phyloP scores from a whole-genome alignment of 495 filamentous ascomycete species.

The Daldinia childiae region DNA sequence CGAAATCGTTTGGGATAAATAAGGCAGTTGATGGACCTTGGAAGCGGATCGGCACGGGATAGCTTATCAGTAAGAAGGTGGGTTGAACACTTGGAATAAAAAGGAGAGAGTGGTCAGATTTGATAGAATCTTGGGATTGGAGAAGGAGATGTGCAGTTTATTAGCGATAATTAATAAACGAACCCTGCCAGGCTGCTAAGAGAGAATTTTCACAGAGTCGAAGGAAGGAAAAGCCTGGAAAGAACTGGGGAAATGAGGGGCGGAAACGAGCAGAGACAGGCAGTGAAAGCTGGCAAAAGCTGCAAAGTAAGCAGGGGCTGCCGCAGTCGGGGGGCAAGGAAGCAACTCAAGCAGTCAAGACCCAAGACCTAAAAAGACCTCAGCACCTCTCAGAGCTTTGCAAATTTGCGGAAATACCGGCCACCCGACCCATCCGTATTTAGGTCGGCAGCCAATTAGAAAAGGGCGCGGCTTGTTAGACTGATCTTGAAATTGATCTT shows the following conservation, averaged over 20 bases:
- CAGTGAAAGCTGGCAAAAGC: neutral
- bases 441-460: constrained; percentile 30
- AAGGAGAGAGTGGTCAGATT: constrained; percentile 32
- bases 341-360: neutral
- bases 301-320: constrained; percentile 25
- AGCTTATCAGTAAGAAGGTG: constrained; percentile 39
- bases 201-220: constrained; percentile 21
- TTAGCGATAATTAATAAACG: constrained; percentile 39
- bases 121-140: constrained; percentile 19
- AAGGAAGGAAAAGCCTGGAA: constrained; percentile 35
- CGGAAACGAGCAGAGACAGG: constrained; percentile 18
- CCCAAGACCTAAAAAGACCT: too few species aligned
- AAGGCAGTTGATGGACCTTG: constrained; percentile 27
- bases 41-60: constrained; percentile 33
- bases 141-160: constrained; percentile 30
- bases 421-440: constrained; percentile 46
- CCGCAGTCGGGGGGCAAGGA: constrained; percentile 31
- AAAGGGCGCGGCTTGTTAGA: constrained; percentile 18
- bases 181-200: constrained; percentile 27
- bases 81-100: constrained; percentile 25
- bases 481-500: constrained; percentile 44
- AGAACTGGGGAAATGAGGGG: constrained; percentile 36
- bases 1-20: constrained; percentile 36
- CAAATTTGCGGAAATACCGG: constrained; percentile 51
- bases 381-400: constrained; percentile 10